Evolutionary conservation across 805 yeast genomes (phyloP).

Genomic region (Pichia exigua): DNA sequence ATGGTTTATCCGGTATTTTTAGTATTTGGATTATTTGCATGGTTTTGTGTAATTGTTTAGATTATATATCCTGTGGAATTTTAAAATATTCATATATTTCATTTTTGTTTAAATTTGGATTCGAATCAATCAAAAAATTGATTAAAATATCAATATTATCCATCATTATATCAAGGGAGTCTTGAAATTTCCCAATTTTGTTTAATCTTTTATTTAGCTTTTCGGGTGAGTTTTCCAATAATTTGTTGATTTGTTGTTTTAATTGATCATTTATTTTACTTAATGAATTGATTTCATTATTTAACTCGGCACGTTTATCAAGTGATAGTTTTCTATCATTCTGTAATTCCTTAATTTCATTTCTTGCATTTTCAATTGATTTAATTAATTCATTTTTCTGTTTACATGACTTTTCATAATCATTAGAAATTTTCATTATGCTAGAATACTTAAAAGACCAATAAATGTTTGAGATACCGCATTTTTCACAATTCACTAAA

Average conservation of each 20-base stretch:
- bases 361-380: slow-evolving; percentile 11
- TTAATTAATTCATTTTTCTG: slow-evolving; percentile 3
- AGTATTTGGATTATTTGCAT: slow-evolving; percentile 44
- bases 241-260: slow-evolving; percentile 5
- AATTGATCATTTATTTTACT: slow-evolving; percentile 7
- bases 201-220: background rate
- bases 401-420: slow-evolving; percentile 6
- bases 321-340: background rate
- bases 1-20: slow-evolving; percentile 48
- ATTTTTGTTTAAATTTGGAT: slow-evolving; percentile 22
- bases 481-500: slow-evolving; percentile 42
- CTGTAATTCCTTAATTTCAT: slow-evolving; percentile 5
- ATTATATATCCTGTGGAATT: slow-evolving; percentile 33
- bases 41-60: slow-evolving; percentile 44
- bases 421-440: slow-evolving; percentile 10
- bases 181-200: background rate
- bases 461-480: slow-evolving; percentile 45
- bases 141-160: slow-evolving; percentile 38
- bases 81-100: slow-evolving; percentile 32
- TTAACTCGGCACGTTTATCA: slow-evolving; percentile 4
- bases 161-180: slow-evolving; percentile 10
- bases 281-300: slow-evolving; percentile 5
- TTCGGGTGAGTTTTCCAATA: slow-evolving; percentile 3
- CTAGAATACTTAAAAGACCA: slow-evolving; percentile 39
- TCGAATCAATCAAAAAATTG: slow-evolving; percentile 25